These are phyloP conservation scores for Physaria fendleri DNA, from an alignment of 345 rosid genomes.

Conservation along the genomic window DNA sequence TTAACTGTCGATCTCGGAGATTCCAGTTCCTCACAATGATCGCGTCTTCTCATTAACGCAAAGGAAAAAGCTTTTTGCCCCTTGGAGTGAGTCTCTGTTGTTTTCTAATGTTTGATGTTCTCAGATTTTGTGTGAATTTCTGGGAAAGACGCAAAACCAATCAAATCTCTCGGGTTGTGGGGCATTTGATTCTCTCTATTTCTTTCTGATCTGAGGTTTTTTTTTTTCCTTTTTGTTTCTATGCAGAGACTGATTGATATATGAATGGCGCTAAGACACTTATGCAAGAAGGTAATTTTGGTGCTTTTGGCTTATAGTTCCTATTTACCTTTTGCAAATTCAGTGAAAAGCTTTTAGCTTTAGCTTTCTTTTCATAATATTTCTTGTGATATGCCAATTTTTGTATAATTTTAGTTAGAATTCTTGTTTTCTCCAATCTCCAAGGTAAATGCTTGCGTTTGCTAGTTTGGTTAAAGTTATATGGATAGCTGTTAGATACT, in stretches of 20 bases:
- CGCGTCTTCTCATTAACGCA: too few relatives aligned
- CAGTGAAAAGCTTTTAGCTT: background rate
- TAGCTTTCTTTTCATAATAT: background rate
- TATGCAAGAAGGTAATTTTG: conserved; percentile 39
- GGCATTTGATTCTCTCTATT: too few relatives aligned
- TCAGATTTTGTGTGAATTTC: too few relatives aligned
- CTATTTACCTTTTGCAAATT: background rate
- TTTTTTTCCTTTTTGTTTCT: conserved; percentile 8
- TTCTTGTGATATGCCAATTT: background rate
- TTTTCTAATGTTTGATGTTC: too few relatives aligned
- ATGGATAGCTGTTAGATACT: background rate
- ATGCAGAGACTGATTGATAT: conserved; percentile 28
- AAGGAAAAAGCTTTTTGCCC: too few relatives aligned
- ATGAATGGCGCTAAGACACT: conserved; percentile 55
- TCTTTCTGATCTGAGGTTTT: too few relatives aligned
- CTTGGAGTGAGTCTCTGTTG: too few relatives aligned
- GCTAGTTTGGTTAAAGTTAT: background rate
- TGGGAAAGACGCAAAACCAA: too few relatives aligned
- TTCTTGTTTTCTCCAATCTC: background rate
- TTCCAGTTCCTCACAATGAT: too few relatives aligned
- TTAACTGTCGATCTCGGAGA: too few relatives aligned
- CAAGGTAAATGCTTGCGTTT: background rate
- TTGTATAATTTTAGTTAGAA: background rate
- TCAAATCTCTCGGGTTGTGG: too few relatives aligned
- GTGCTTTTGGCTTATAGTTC: background rate